Evolutionary conservation across 1,284 basidiomycete species (phyloP).

Genomic region (Pascua guehoae): DNA sequence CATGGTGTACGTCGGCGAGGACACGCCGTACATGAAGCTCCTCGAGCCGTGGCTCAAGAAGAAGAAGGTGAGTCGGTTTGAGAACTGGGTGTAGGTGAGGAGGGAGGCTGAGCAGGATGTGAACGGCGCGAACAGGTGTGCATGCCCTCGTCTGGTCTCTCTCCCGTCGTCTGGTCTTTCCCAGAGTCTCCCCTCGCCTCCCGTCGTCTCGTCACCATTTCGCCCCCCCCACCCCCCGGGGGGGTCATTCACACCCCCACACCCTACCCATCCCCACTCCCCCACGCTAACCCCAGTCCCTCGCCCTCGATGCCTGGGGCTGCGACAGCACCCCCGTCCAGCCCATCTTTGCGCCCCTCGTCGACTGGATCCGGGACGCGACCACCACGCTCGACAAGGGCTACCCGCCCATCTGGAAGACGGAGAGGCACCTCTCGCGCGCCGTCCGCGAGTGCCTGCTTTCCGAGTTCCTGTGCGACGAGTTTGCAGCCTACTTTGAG

Average conservation of each 20-base stretch:
- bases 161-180: too few species aligned
- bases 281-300: slow-evolving; percentile 42
- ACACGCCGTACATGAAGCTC: slow-evolving; percentile 66
- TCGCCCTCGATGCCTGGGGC: slow-evolving; percentile 68
- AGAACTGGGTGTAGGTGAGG: background rate
- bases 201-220: too few species aligned
- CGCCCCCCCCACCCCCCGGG: too few species aligned
- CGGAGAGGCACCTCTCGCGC: slow-evolving; percentile 49
- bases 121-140: too few species aligned
- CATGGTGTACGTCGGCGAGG: slow-evolving; percentile 64
- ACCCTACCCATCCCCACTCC: too few species aligned
- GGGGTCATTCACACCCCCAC: too few species aligned
- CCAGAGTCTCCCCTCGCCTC: too few species aligned
- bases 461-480: slow-evolving; percentile 59
- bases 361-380: slow-evolving; percentile 54
- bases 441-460: slow-evolving; percentile 62
- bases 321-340: slow-evolving; percentile 49
- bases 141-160: too few species aligned
- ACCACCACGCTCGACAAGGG: slow-evolving; percentile 37
- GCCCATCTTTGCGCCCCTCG: slow-evolving; percentile 59
- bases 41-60: slow-evolving; percentile 62
- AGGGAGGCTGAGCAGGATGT: background rate
- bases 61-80: slow-evolving; percentile 49
- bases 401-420: slow-evolving; percentile 43
- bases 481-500: slow-evolving; percentile 63